Percentiles rank a stretch among this genome's conserved stretches.
phyloP scores from a whole-genome alignment of 495 filamentous ascomycete genomes.

The Aeminium ludgeri region DNA sequence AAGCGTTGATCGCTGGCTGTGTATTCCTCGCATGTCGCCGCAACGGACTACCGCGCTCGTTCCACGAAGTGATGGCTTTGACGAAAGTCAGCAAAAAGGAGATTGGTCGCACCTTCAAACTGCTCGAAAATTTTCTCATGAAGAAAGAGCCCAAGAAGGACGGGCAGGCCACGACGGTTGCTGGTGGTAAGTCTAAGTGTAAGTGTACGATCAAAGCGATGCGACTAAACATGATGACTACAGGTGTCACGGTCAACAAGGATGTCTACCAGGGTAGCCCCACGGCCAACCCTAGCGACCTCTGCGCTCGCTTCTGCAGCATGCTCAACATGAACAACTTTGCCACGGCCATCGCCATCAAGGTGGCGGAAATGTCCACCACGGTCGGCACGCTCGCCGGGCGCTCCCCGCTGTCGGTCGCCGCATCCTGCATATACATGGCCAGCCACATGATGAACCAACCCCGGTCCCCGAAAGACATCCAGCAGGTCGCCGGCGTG shows the following conservation, averaged over 20 bases:
- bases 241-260: slow-evolving; percentile 27
- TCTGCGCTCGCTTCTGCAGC: slow-evolving; percentile 79
- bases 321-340: slow-evolving; percentile 51
- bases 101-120: slow-evolving; percentile 90
- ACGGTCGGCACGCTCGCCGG: slow-evolving; percentile 66
- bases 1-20: slow-evolving; percentile 85
- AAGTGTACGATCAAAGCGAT: neutral
- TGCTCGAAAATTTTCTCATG: slow-evolving; percentile 65
- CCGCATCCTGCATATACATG: slow-evolving; percentile 93
- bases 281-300: slow-evolving; percentile 66
- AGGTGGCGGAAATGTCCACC: slow-evolving; percentile 56
- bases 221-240: slow-evolving; percentile 1
- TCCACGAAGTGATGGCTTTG: slow-evolving; percentile 77
- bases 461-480: slow-evolving; percentile 65
- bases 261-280: slow-evolving; percentile 55
- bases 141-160: slow-evolving; percentile 34
- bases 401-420: slow-evolving; percentile 83
- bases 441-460: slow-evolving; percentile 67
- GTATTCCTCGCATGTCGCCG: slow-evolving; percentile 96
- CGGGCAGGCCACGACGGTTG: slow-evolving; percentile 34
- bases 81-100: slow-evolving; percentile 95
- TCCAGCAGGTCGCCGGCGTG: slow-evolving; percentile 62
- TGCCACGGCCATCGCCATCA: slow-evolving; percentile 53
- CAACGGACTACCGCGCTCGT: slow-evolving; percentile 68
- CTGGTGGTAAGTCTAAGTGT: slow-evolving; percentile 26